Conservation (phyloP, 257 asterid genomes). For the Hygrophila difformis region DNA sequence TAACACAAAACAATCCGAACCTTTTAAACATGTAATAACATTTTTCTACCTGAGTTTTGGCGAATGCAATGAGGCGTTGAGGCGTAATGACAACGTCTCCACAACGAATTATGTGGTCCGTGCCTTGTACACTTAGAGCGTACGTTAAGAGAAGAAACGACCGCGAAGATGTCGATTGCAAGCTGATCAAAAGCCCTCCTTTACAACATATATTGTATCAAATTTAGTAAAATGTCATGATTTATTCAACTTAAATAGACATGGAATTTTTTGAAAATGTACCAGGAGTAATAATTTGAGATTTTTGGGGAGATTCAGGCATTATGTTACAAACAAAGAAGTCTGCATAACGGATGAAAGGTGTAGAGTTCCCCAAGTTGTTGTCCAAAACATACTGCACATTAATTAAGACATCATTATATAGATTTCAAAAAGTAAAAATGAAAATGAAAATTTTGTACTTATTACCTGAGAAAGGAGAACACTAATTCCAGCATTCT, state of each 20-base stretch:
- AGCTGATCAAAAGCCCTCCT: slow-evolving; percentile 31
- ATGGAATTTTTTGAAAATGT: not conserved
- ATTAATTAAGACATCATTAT: not conserved
- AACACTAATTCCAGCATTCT: slow-evolving; percentile 43
- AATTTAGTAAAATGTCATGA: not conserved
- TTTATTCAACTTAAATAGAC: not conserved
- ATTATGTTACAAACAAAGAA: slow-evolving; percentile 23
- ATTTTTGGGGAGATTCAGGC: slow-evolving; percentile 36
- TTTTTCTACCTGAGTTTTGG: not conserved
- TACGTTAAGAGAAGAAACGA: slow-evolving; percentile 37
- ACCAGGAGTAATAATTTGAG: slow-evolving; percentile 25
- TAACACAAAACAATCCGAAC: not conserved
- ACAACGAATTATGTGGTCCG: slow-evolving; percentile 20
- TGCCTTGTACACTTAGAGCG: slow-evolving; percentile 19
- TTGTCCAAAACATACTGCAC: slow-evolving; percentile 20
- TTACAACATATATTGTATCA: not conserved
- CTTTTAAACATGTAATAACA: not conserved
- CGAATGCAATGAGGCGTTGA: slow-evolving; percentile 8
- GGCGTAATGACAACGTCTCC: slow-evolving; percentile 11
- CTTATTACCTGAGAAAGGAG: slow-evolving; percentile 35
- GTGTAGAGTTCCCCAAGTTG: slow-evolving; percentile 17
- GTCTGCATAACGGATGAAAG: slow-evolving; percentile 29
- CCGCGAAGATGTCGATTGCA: slow-evolving; percentile 23
- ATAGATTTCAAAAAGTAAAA: too few relatives aligned
- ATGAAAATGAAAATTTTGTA: not conserved